These are phyloP conservation scores for Penicillium roqueforti DNA, from an alignment of 495 filamentous ascomycete species.

Conservation along the genomic window DNA sequence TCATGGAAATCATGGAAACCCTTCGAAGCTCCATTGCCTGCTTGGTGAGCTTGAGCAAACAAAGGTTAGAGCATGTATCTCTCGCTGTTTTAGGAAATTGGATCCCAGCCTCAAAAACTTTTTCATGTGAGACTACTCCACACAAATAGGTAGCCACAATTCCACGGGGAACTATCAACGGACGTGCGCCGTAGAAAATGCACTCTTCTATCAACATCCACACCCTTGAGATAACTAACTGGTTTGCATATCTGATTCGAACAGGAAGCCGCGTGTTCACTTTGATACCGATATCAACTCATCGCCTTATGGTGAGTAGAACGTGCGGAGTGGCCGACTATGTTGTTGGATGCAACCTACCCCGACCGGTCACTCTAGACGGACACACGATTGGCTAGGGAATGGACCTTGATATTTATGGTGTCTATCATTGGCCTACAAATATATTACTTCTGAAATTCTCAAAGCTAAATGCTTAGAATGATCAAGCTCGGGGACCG, in stretches of 20 bases:
- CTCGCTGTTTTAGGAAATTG: not conserved
- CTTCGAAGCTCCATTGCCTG: too few relatives aligned
- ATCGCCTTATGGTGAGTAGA: not conserved
- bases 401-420: not conserved
- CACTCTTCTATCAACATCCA: not conserved
- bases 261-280: not conserved
- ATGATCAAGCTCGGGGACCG: conserved; percentile 1
- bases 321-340: not conserved
- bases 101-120: not conserved
- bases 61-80: too few relatives aligned
- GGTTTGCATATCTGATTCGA: not conserved
- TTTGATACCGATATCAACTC: not conserved
- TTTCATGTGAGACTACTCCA: not conserved
- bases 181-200: not conserved
- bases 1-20: too few relatives aligned
- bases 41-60: too few relatives aligned
- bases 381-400: not conserved
- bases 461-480: not conserved
- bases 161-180: not conserved
- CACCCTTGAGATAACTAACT: not conserved
- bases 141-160: not conserved
- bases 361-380: not conserved
- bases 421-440: not conserved
- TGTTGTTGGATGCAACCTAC: not conserved
- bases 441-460: not conserved